Percentiles rank a stretch among this genome's conserved stretches.
Evolutionary conservation across 352 stramenopile species (phyloP).

Genomic region (Globisporangium okanoganense): DNA sequence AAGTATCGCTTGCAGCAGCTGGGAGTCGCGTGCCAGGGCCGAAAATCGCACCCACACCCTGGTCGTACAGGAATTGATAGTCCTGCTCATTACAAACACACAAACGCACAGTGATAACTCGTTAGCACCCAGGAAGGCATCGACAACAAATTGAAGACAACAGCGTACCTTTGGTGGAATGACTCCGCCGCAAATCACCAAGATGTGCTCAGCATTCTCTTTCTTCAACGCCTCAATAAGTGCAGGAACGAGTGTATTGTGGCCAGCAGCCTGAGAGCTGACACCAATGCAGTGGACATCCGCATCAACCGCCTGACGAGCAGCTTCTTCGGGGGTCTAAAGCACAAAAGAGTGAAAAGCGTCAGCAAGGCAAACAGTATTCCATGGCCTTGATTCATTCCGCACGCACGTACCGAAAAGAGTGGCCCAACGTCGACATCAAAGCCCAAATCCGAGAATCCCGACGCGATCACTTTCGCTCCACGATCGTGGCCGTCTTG

Average conservation of each 20-base stretch:
- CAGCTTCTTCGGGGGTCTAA: slow-evolving; percentile 54
- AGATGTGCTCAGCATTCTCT: slow-evolving; percentile 90
- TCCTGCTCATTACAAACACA: slow-evolving; percentile 50
- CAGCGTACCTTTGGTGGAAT: slow-evolving; percentile 84
- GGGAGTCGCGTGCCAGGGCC: slow-evolving; percentile 93
- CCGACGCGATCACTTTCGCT: slow-evolving; percentile 95
- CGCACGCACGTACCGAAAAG: slow-evolving; percentile 73
- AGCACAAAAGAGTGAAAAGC: not conserved
- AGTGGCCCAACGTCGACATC: slow-evolving; percentile 97
- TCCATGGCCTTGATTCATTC: not conserved
- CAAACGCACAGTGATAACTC: not conserved
- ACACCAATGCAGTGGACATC: slow-evolving; percentile 94
- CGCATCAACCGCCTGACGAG: slow-evolving; percentile 88
- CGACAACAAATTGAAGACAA: not conserved
- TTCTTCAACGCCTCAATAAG: slow-evolving; percentile 92
- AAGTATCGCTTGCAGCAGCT: slow-evolving; percentile 56
- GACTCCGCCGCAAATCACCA: slow-evolving; percentile 94
- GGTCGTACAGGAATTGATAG: slow-evolving; percentile 94
- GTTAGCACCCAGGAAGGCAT: not conserved
- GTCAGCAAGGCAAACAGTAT: not conserved
- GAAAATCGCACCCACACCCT: slow-evolving; percentile 92
- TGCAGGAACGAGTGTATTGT: slow-evolving; percentile 94
- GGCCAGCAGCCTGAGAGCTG: slow-evolving; percentile 90
- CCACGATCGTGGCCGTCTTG: slow-evolving; percentile 97
- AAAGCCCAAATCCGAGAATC: slow-evolving; percentile 96